Conservation (phyloP, 2,329 filamentous ascomycete genomes). For the Cladosporium oxysporum region DNA sequence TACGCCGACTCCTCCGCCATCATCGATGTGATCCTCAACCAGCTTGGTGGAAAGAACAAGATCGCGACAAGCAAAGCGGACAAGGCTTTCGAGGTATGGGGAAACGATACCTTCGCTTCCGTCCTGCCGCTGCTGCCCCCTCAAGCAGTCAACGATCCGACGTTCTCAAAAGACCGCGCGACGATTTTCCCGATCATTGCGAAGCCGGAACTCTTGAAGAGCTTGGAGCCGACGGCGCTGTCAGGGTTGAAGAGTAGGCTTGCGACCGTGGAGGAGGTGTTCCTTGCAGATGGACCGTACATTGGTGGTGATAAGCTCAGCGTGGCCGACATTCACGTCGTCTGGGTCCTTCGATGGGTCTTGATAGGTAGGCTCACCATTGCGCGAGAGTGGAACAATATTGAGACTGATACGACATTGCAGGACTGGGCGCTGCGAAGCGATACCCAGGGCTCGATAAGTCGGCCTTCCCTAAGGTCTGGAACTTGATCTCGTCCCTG, state of each 20-base stretch:
- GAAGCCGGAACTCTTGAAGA: conserved; percentile 15
- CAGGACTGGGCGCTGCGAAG: conserved; percentile 6
- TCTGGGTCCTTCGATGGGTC: conserved; percentile 12
- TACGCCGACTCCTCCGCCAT: conserved; percentile 39
- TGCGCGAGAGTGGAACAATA: background rate
- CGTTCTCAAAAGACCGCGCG: conserved; percentile 23
- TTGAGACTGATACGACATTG: background rate
- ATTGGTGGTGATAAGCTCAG: conserved; percentile 23
- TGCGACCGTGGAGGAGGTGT: conserved; percentile 27
- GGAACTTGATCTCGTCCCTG: conserved; percentile 22
- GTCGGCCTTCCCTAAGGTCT: conserved; percentile 22
- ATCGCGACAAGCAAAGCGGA: conserved; percentile 29
- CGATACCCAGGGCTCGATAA: conserved; percentile 1
- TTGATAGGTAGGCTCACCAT: background rate
- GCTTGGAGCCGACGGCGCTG: conserved; percentile 20
- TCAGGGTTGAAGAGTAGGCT: conserved; percentile 25
- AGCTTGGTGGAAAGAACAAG: conserved; percentile 23
- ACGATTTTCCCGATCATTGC: conserved; percentile 24
- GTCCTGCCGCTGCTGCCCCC: conserved; percentile 29
- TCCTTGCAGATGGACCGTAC: conserved; percentile 27
- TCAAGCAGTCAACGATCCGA: conserved; percentile 19
- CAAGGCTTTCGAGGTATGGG: conserved; percentile 34
- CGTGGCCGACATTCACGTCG: conserved; percentile 28
- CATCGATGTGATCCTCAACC: conserved; percentile 27
- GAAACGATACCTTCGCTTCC: conserved; percentile 29